Base-by-base conservation (phyloP, 108 stramenopile genomes). In the Fistulifera solaris region DNA sequence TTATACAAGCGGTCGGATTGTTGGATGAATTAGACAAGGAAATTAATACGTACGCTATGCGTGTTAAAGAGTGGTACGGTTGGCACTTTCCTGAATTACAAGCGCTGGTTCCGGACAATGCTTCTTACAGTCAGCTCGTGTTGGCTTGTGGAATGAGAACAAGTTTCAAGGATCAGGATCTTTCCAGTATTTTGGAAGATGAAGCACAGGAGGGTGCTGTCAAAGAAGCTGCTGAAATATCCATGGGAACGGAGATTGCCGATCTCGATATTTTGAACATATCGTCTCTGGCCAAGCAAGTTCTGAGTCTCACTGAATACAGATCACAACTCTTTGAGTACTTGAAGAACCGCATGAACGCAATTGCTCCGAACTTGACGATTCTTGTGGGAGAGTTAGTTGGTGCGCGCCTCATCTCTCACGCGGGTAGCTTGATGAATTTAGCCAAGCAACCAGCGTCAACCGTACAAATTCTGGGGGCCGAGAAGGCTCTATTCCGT, bases 41-140 rank as follows among this genome's bases (percentile, higher is more conserved):
- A 79, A 98, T 99, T 73, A 99, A 99, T 70, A 99, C 96, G 6
- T 99, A 99, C 69, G 99, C 99, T 49, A 99, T 99, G 99, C 72
- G 99, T 46, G 98, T 98, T 16, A 90, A 93, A 70, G 99, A 99
- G 78, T 99, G 99, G 99, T 99, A 98, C 74, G 97, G 97, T 45
- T 99, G 98, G 98, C 99, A 99, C 78, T 99, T 99, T 75, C 99
- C 99, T 25, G 98, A 96, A 62, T 68, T 97, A 41, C 90, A 83
- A 50, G 94, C 88, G 56, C 87, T 98, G 31, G 68, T 96, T 39
- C 90, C 88, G 47, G 98, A 99, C 70, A 99, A 99, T 73, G 77
- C 94, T 38, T 84, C 90, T 24, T 99, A 98, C 62, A 71, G 89
- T n/a, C 91, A 96, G 73, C 63, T 96, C 25, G 96, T 98, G 10